Evolutionary conservation across 257 asterid species (phyloP), one percentile per base, ranked within the genome.

Genomic region (Solanum piurae): DNA sequence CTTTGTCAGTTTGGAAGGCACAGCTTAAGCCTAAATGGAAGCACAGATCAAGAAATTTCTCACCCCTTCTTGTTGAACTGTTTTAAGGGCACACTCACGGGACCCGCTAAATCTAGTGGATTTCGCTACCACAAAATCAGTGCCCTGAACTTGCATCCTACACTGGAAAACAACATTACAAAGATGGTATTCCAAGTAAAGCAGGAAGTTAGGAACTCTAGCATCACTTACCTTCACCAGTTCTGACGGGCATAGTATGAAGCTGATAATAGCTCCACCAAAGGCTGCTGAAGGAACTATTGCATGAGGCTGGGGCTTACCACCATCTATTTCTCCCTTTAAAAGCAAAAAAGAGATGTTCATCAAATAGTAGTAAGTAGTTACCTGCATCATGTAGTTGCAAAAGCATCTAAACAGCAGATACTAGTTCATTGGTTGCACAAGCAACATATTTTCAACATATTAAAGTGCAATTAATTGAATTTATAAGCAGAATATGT

Each of bases 141-240:
- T 91, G 87, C 98, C 98, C 92, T 97, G 99, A 92, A 95, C 97
- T 92, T 97, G 99, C 96, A 97, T 97, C 91, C 99, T 93, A 94
- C 99, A 95, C 98, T 97, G 99, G 88, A 96, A 91, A 89, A 93
- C 87, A 71, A 89, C 91, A 90, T 84, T 90, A 76, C 44, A 79
- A 64, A 11, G 40, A 75, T 55, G 66, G 46, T 75, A 60, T 33
- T 27, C 64, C 52, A 76, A 23, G 62, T 23, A 79, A 42, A 79
- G n/a, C 55, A 42, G 58, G n/a, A 72, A 77, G 64, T 34, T 38
- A 72, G 37, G 86, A 87, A 85, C 88, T 55, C 73, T 62, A 5
- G 86, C 73, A 85, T 74, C 83, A 76, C 92, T 89, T 88, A 95
- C 98, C 97, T 97, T 95, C 87, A 97, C 90, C 66, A 97, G 95